Percentiles rank a stretch among this genome's conserved stretches.
phyloP scores from a whole-genome alignment of 176 grass and related monocot genomes.

The Areca catechu region DNA sequence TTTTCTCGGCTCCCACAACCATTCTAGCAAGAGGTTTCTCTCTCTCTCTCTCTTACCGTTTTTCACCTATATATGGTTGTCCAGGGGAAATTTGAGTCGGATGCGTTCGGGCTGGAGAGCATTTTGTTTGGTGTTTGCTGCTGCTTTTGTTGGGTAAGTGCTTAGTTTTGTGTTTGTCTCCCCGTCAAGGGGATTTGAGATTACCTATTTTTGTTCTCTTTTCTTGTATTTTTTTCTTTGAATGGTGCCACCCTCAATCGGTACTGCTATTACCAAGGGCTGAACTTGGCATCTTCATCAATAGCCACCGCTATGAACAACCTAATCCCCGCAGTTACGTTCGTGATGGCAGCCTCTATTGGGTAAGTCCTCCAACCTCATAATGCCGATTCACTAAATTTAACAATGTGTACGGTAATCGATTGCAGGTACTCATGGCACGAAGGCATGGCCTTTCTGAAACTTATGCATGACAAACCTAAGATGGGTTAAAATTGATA shows the following conservation, averaged over 20 bases:
- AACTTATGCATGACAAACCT: no score
- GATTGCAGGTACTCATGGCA: no score
- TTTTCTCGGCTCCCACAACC: constrained; percentile 29
- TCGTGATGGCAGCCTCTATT: constrained; percentile 50
- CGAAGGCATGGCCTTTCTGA: no score
- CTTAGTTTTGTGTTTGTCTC: no score
- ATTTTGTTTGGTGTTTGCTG: constrained; percentile 56
- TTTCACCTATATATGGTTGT: constrained; percentile 6
- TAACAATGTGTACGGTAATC: neutral
- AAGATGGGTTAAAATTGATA: no score
- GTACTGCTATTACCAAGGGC: constrained; percentile 43
- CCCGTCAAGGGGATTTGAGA: no score
- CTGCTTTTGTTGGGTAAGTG: constrained; percentile 53
- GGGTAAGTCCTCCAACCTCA: constrained; percentile 25
- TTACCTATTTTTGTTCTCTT: neutral
- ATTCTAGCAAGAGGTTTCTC: constrained; percentile 27
- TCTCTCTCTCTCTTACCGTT: neutral
- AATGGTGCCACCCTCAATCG: constrained; percentile 52
- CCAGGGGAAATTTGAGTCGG: constrained; percentile 35
- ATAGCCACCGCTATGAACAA: constrained; percentile 74
- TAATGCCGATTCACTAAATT: neutral
- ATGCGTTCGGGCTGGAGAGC: constrained; percentile 22
- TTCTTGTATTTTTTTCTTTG: neutral
- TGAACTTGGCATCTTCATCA: constrained; percentile 41
- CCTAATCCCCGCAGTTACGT: constrained; percentile 46